Evolutionary conservation across 1,284 basidiomycete genomes (phyloP), one percentile per base, ranked within the genome.

Genomic region (Ustilago nuda): DNA sequence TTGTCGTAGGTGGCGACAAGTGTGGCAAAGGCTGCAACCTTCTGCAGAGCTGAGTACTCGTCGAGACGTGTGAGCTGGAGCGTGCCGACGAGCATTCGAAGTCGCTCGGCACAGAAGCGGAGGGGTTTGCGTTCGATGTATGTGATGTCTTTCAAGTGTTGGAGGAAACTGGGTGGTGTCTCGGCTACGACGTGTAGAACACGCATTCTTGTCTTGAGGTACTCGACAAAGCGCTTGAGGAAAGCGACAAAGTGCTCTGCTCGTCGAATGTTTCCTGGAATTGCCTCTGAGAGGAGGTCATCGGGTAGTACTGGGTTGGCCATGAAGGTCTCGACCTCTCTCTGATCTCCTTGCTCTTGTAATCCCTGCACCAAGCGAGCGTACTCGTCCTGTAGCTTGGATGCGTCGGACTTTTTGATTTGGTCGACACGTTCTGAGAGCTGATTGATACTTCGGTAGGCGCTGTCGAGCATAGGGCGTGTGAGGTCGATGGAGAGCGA

Each of bases 221-320:
- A 99, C 87, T 99, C 97, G 50, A 99, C 94, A 84, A 99, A 98
- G 50, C 97, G 92, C 86, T 96, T 98, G 72, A 99, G 87, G 88
- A 99, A 99, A 1, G 97, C 96, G 19, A 98, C 94, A 84, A 99
- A 99, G 87, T 99, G 97, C 85, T 99, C 97, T 0, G 97, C 97
- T 84, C 98, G 95, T 55, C 97, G 90, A 72, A 99, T 99, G 84
- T 99, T 99, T 23, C 97, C 97, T 17, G 97, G 97, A 45, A 99
- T 90, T 4, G 97, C 97, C 87, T 99, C 97, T 68, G 92, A 92
- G 50, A 99, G 88, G 61, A 99, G 90, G 86, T 99, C 97, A 71
- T 95, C 93, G 5, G 97, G 96, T 8, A 99, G 88, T 13, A 96
- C 95, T 37, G 97, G 96, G 87, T 94, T 98, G 4, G 94, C 89